Conservation (phyloP, 257 asterid species). For the Solanum pimpinellifolium region DNA sequence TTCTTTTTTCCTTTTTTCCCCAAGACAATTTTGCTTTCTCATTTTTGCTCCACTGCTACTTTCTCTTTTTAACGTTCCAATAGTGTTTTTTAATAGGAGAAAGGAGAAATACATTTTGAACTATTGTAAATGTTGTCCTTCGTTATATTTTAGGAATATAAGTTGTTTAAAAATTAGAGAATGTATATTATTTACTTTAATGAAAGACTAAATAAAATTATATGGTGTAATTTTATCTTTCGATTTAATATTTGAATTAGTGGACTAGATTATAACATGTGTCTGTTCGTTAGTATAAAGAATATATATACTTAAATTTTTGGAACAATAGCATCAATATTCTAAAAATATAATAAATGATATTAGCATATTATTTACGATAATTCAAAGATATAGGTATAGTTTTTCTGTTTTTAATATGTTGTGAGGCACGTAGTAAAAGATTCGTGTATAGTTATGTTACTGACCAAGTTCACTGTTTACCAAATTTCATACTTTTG, state of each 20-base stretch:
- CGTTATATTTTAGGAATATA: too few species aligned
- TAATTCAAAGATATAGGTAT: rapidly evolving
- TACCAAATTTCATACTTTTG: background rate
- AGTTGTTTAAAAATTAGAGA: too few species aligned
- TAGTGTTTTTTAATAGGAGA: background rate
- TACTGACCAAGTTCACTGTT: background rate
- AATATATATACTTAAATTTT: too few species aligned
- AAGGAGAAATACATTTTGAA: too few species aligned
- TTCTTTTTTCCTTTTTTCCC: background rate
- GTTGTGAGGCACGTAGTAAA: background rate
- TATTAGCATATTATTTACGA: too few species aligned
- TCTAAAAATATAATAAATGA: too few species aligned
- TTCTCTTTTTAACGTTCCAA: background rate
- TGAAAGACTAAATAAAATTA: rapidly evolving
- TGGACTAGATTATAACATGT: too few species aligned
- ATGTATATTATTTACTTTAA: too few species aligned
- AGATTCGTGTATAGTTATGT: background rate
- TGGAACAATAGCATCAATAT: rapidly evolving
- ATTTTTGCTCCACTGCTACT: background rate
- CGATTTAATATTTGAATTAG: rapidly evolving
- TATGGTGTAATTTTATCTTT: too few species aligned
- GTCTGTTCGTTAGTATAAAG: too few species aligned
- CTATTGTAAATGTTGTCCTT: too few species aligned
- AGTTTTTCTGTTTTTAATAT: too few species aligned
- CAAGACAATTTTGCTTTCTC: background rate